These are phyloP conservation scores for Cadophora sp. DNA, from an alignment of 2,329 filamentous ascomycete genomes.

Conservation along the genomic window DNA sequence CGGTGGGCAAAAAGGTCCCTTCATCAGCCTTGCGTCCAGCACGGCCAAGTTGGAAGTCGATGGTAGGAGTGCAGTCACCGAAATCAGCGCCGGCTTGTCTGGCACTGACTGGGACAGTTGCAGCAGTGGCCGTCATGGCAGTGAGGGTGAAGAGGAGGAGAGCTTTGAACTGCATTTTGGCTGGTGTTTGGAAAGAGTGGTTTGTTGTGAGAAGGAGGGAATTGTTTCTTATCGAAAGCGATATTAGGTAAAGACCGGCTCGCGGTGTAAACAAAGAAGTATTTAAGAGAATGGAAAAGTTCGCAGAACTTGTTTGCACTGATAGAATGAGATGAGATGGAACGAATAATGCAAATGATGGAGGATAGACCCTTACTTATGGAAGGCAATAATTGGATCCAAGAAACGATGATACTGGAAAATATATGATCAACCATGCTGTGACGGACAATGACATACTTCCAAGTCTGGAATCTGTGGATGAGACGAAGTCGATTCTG, in stretches of 20 bases:
- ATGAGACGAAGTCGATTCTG: slow-evolving; percentile 15
- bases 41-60: slow-evolving; percentile 63
- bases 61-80: slow-evolving; percentile 47
- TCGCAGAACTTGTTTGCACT: slow-evolving; percentile 32
- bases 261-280: slow-evolving; percentile 20
- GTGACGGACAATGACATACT: slow-evolving; percentile 11
- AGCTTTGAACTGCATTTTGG: slow-evolving; percentile 17
- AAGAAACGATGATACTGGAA: slow-evolving; percentile 11
- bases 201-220: neutral
- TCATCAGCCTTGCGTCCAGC: slow-evolving; percentile 59
- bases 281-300: slow-evolving; percentile 30
- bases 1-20: slow-evolving; percentile 72
- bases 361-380: slow-evolving; percentile 8
- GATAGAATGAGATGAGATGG: slow-evolving; percentile 14
- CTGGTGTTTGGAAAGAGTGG: neutral
- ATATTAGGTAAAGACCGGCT: slow-evolving; percentile 24
- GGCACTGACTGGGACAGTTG: slow-evolving; percentile 16
- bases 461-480: neutral
- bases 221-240: slow-evolving; percentile 3
- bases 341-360: slow-evolving; percentile 7
- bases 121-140: slow-evolving; percentile 16
- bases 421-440: slow-evolving; percentile 2
- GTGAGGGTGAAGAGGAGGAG: slow-evolving; percentile 15
- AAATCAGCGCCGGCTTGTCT: slow-evolving; percentile 15
- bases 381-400: slow-evolving; percentile 6